Conservation (phyloP, 257 asterid genomes). For the Rehmannia glutinosa region DNA sequence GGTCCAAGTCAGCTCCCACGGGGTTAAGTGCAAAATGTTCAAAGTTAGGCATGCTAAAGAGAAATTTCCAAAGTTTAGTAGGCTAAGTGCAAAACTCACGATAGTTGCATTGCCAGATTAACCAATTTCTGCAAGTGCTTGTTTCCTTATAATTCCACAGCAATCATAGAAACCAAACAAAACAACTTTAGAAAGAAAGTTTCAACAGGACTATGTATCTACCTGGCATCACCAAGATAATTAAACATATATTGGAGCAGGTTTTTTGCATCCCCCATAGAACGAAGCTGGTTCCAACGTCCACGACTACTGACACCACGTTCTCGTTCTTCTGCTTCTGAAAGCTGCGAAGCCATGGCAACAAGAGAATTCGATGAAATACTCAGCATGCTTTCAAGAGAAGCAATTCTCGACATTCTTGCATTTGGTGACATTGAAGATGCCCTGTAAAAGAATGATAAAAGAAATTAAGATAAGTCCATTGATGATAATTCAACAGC, state of each 20-base stretch:
- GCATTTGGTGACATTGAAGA: constrained; percentile 90
- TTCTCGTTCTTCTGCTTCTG: constrained; percentile 99
- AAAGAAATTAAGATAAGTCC: too few relatives aligned
- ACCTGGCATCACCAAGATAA: constrained; percentile 90
- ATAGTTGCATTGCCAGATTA: neutral
- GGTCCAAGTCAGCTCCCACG: too few relatives aligned
- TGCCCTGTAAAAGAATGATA: constrained; percentile 60
- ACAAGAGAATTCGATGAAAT: constrained; percentile 93
- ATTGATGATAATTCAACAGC: too few relatives aligned
- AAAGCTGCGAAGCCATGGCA: constrained; percentile 98
- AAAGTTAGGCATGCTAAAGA: too few relatives aligned
- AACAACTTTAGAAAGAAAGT: too few relatives aligned
- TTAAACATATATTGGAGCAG: constrained; percentile 85
- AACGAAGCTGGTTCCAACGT: constrained; percentile 95
- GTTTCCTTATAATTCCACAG: neutral
- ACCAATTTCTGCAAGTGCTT: neutral
- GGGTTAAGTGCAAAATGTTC: too few relatives aligned
- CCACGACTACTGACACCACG: constrained; percentile 76
- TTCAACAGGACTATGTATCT: neutral
- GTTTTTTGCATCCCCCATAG: constrained; percentile 93
- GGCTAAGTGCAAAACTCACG: neutral
- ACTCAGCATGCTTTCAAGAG: constrained; percentile 93
- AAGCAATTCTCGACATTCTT: constrained; percentile 87
- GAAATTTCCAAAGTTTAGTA: too few relatives aligned
- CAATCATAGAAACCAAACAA: neutral